A percentile compares a stretch with the other conserved stretches of the same genome.
Evolutionary conservation across 2,329 filamentous ascomycete species (phyloP).

Genomic region (Ophiostoma sp.): DNA sequence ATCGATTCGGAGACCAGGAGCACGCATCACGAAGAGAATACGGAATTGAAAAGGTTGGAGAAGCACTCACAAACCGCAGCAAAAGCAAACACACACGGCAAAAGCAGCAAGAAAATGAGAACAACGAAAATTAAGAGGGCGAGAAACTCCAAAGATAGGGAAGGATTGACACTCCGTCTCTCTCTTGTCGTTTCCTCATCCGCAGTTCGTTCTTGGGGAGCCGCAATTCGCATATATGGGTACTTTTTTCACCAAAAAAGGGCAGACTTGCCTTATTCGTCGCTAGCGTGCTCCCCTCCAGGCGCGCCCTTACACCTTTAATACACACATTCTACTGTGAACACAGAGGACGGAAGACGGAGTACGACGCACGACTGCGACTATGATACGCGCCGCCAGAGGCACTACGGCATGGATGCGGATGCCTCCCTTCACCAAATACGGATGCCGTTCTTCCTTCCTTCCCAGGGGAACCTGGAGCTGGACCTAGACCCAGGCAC

Average conservation of each 20-base stretch:
- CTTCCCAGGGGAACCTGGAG: no score
- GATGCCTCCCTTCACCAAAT: background rate
- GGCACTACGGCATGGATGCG: background rate
- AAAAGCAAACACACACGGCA: background rate
- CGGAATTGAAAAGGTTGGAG: constrained; percentile 13
- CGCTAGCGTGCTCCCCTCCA: background rate
- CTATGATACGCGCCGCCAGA: background rate
- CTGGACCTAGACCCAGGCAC: background rate
- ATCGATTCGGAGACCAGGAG: constrained; percentile 6
- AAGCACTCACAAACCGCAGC: background rate
- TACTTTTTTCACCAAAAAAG: background rate
- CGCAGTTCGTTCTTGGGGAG: constrained; percentile 4
- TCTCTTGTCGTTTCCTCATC: background rate
- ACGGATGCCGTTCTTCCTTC: background rate
- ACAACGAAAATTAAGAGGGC: background rate
- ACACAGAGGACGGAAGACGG: background rate
- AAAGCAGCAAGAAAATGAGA: background rate
- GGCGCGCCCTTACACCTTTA: background rate
- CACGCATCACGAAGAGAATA: constrained; percentile 19
- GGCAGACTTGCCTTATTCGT: background rate
- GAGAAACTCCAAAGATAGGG: background rate
- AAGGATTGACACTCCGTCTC: background rate
- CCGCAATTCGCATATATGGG: constrained; percentile 4
- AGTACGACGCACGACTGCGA: constrained; percentile 4
- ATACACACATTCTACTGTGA: background rate